phyloP scores from a whole-genome alignment of 306 rosid genomes.

The Phaseolus lunatus region DNA sequence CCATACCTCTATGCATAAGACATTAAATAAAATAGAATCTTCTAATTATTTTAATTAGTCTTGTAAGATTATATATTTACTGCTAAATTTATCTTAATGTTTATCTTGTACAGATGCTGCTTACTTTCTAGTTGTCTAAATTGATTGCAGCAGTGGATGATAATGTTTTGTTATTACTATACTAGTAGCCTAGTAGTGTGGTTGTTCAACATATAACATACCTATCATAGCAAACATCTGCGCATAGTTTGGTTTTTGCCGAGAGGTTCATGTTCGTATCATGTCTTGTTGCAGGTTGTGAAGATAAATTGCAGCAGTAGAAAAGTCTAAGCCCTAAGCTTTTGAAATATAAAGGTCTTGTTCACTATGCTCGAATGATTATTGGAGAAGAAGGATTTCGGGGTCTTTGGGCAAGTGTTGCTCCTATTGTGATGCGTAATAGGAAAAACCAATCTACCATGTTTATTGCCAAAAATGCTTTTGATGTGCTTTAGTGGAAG shows the following conservation, averaged over 20 bases:
- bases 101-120: constrained; percentile 4
- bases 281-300: constrained; percentile 71
- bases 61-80: background rate
- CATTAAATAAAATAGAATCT: background rate
- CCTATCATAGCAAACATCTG: background rate
- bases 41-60: background rate
- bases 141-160: constrained; percentile 10
- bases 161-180: background rate
- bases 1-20: background rate
- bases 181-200: background rate
- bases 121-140: constrained; percentile 20
- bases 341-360: constrained; percentile 91
- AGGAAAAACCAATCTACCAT: constrained; percentile 96
- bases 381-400: constrained; percentile 80
- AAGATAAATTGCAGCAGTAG: constrained; percentile 93
- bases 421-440: constrained; percentile 95
- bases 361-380: constrained; percentile 82
- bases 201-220: constrained; percentile 14
- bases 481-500: constrained; percentile 86
- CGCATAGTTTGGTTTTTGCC: constrained; percentile 14
- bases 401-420: constrained; percentile 95
- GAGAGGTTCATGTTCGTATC: constrained; percentile 16
- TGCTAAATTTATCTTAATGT: background rate
- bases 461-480: constrained; percentile 91
- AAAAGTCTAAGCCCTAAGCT: constrained; percentile 80